Conservation (phyloP, 164 flowering plant species). For the Annona squamosa region DNA sequence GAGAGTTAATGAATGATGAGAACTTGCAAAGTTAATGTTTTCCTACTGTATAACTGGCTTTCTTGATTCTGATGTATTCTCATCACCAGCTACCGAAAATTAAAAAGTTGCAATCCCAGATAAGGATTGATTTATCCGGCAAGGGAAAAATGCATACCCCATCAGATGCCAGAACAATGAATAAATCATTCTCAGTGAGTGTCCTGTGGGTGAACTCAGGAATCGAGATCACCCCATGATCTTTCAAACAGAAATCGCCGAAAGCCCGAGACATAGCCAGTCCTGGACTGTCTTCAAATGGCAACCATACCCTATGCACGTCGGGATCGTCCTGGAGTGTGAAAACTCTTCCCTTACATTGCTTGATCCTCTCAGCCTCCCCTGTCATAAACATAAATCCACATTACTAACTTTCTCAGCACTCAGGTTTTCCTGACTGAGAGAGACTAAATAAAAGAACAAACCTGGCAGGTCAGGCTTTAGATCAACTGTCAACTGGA, state of each 20-base stretch:
- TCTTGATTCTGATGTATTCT: too few species aligned
- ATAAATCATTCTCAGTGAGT: constrained; percentile 79
- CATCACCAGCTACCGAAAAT: not conserved
- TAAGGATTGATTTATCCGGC: not conserved
- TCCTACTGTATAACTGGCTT: too few species aligned
- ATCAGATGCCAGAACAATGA: constrained; percentile 89
- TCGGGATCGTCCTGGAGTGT: constrained; percentile 95
- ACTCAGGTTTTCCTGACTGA: not conserved
- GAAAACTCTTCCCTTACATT: constrained; percentile 88
- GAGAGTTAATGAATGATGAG: too few species aligned
- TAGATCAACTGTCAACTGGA: constrained; percentile 74
- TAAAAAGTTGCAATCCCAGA: not conserved
- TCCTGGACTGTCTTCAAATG: constrained; percentile 79
- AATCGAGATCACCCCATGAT: constrained; percentile 84
- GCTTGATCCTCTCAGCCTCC: constrained; percentile 90
- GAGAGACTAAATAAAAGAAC: constrained; percentile 10
- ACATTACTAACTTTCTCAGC: not conserved
- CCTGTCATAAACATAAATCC: constrained; percentile 29
- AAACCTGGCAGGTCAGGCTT: constrained; percentile 90
- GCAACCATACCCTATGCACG: constrained; percentile 84
- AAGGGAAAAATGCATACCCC: constrained; percentile 50
- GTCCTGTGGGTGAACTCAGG: constrained; percentile 73
- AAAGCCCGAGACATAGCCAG: constrained; percentile 98
- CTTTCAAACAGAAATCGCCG: constrained; percentile 95
- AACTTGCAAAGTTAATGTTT: too few species aligned